Evolutionary conservation across 73 alveolate species (phyloP).

Genomic region (Paramecium octaurelia): DNA sequence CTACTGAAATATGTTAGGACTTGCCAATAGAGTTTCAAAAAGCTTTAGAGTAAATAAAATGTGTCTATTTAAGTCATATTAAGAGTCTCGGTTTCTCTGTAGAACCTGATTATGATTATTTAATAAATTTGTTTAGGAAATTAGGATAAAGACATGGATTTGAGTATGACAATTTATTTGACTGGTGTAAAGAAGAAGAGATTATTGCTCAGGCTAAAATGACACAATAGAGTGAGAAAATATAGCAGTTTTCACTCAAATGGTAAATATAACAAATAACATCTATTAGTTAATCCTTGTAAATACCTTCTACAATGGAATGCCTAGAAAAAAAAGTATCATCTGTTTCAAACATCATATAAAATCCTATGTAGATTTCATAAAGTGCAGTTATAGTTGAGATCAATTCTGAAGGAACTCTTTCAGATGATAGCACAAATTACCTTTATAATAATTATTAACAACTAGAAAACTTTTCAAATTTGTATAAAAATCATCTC

Average conservation of each 20-base stretch:
- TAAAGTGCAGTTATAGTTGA: background rate
- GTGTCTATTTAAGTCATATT: slow-evolving; percentile 50
- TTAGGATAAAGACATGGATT: slow-evolving; percentile 8
- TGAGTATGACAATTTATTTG: slow-evolving; percentile 3
- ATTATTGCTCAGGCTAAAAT: background rate
- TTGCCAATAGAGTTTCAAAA: slow-evolving; percentile 48
- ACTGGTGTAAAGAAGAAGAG: slow-evolving; percentile 28
- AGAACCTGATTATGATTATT: slow-evolving; percentile 79
- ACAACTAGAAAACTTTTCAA: background rate
- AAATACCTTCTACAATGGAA: background rate
- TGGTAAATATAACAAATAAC: background rate
- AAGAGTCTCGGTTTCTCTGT: slow-evolving; percentile 74
- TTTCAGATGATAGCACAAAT: background rate
- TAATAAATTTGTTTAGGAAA: slow-evolving; percentile 25
- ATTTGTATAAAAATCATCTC: background rate
- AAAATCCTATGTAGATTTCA: background rate
- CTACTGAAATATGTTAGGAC: slow-evolving; percentile 80
- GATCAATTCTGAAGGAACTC: background rate
- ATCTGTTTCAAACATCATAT: background rate
- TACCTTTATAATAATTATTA: background rate
- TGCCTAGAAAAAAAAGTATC: background rate
- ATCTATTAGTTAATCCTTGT: background rate
- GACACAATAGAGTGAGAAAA: background rate
- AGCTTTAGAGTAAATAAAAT: background rate
- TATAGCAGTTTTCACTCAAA: background rate